These are phyloP conservation scores for Suillus cothurnatus DNA, from an alignment of 768 basidiomycete genomes.

Conservation along the genomic window DNA sequence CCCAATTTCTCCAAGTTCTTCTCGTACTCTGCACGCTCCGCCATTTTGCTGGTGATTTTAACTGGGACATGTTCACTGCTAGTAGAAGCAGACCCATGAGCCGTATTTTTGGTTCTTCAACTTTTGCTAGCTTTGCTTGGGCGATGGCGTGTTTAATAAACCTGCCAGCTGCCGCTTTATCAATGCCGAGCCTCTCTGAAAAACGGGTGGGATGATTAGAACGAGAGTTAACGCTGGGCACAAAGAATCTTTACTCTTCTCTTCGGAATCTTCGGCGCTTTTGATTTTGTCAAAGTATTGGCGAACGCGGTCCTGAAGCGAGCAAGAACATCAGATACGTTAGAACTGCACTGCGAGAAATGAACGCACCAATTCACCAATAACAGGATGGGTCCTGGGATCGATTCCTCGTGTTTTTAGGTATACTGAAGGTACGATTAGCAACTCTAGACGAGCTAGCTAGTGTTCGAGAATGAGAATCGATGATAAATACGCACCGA, in stretches of 20 bases:
- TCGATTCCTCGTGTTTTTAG: slow-evolving; percentile 80
- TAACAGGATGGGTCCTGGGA: slow-evolving; percentile 75
- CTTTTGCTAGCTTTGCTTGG: slow-evolving; percentile 49
- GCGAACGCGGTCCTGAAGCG: slow-evolving; percentile 65
- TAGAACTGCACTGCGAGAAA: not conserved
- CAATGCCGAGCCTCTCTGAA: slow-evolving; percentile 51
- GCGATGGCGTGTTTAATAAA: slow-evolving; percentile 86
- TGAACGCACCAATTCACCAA: slow-evolving; percentile 51
- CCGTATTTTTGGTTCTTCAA: slow-evolving; percentile 29
- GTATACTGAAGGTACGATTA: slow-evolving; percentile 55
- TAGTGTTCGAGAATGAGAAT: too few relatives aligned
- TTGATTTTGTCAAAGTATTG: slow-evolving; percentile 85
- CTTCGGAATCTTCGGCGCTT: slow-evolving; percentile 66
- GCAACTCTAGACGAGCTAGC: not conserved
- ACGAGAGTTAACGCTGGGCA: not conserved
- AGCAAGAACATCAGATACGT: not conserved
- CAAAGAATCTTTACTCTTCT: slow-evolving; percentile 35
- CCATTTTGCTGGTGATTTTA: slow-evolving; percentile 74
- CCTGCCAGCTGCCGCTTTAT: slow-evolving; percentile 77
- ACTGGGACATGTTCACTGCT: slow-evolving; percentile 41
- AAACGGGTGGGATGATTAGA: not conserved
- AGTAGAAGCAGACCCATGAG: slow-evolving; percentile 17
- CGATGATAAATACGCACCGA: slow-evolving; percentile 52
- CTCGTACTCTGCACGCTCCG: slow-evolving; percentile 66
- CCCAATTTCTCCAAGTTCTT: slow-evolving; percentile 48